Evolutionary conservation across 345 rosid genomes (phyloP), one percentile per base, ranked within the genome.

Genomic region (Bruguiera parviflora): DNA sequence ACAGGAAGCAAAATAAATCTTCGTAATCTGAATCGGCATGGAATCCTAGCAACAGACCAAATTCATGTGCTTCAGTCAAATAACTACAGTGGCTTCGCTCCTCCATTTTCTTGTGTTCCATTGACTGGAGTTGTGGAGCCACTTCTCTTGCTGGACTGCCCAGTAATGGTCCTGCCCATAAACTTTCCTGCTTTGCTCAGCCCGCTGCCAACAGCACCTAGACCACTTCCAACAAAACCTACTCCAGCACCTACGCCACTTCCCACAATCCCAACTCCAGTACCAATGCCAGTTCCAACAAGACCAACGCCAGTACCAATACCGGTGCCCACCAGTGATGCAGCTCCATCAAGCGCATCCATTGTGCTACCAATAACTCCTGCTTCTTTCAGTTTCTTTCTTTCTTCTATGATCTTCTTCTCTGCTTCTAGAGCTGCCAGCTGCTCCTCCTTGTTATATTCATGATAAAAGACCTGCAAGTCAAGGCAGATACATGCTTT

Each of bases 361-460:
- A 88, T 82, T 2, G 95, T 92, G 79, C 99, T 96, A 61, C 94
- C 97, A n/a, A 96, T 86, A 61, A 88, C 88, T 61, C 99, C 99
- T 22, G 90, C 90, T 71, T 82, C 99, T 72, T 92, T 96, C 78
- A 90, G 74, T 71, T 84, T 90, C 89, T 87, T 92, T 39, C 89
- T 90, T 66, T 77, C 80, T 75, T 92, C 99, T 47, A 96, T 49
- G 28, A 89, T 80, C 81, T 79, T 87, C 87, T 96, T 96, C 85
- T 96, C 99, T 8, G 75, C 96, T 72, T 90, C 97, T 39, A 90
- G 78, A 27, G 99, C 98, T 64, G 65, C 86, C 84, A 83, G 28
- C 75, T 86, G 92, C 85, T 96, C 99, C 81, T 92, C 97, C 76
- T 88, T 63, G 80, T 68, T 77, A 69, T 73, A 92, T 79, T 84